Evolutionary conservation across 768 basidiomycete species (phyloP), one percentile per base, ranked within the genome.

Genomic region (Favolaschia claudopus): DNA sequence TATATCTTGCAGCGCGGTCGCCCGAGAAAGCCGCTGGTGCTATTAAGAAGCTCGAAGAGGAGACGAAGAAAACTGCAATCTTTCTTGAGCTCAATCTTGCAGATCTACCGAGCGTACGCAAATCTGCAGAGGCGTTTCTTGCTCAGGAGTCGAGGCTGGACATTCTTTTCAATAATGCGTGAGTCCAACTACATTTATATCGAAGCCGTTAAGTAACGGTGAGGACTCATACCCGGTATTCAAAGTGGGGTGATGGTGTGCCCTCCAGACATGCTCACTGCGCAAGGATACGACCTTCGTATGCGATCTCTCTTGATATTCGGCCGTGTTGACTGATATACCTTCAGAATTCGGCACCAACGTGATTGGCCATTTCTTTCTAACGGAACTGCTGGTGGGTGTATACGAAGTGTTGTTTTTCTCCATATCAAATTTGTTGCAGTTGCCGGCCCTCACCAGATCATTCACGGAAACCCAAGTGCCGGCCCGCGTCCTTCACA

Each of bases 401-500:
- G n/a, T n/a, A n/a, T n/a, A n/a, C n/a, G n/a, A n/a, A n/a, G n/a
- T n/a, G n/a, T n/a, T n/a, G n/a, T n/a, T n/a, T n/a, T n/a, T n/a
- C n/a, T n/a, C n/a, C n/a, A n/a, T n/a, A n/a, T n/a, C n/a, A n/a
- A n/a, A n/a, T n/a, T n/a, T n/a, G n/a, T n/a, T 10, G 24, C 14
- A 47, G 46, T 33, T 60, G 1, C 69, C 72, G 4, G 58, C 55
- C 15, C 42, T 69, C 14, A 46, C 55, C 6, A 58, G 49, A 36
- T 67, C 67, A 19, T 54, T 60, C 14, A 32, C 49, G 24, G 34
- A n/a, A 6, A 39, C 34, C 14, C 44, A 55, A 12, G 32, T 39
- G 8, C 74, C 68, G 46, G 68, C 67, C 31, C 71, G 73, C 9
- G 64, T 74, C 3, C 39, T 74, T 27, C 61, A 67, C 48, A 64